Evolutionary conservation across 345 rosid species (phyloP).

Genomic region (Nephelium lappaceum): DNA sequence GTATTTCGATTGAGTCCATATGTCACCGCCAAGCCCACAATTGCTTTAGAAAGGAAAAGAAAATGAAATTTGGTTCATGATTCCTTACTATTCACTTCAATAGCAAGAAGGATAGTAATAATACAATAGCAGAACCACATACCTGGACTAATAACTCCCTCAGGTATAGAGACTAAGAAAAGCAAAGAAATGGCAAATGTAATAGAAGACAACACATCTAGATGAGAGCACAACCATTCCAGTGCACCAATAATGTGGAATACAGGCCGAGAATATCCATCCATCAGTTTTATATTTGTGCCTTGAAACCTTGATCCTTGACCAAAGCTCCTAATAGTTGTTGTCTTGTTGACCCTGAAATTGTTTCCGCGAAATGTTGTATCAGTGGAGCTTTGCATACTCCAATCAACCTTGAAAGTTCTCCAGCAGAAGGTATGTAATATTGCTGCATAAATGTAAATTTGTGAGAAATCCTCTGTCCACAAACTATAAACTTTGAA

Average conservation of each 20-base stretch:
- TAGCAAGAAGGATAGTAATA: background rate
- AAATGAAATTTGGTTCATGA: too few species aligned
- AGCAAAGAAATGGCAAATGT: conserved; percentile 7
- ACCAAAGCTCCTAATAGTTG: conserved; percentile 14
- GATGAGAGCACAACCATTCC: conserved; percentile 16
- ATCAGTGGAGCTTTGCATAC: conserved; percentile 24
- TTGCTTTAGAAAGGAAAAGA: background rate
- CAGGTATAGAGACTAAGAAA: conserved; percentile 3
- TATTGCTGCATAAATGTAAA: conserved; percentile 8
- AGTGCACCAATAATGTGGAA: conserved; percentile 3
- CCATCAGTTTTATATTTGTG: too few species aligned
- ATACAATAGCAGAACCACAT: background rate
- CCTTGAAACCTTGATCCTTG: background rate
- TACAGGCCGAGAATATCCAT: too few species aligned
- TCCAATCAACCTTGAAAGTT: conserved; percentile 16
- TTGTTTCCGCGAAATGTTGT: conserved; percentile 16
- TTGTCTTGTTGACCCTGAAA: background rate
- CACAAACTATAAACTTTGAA: too few species aligned
- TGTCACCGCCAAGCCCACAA: conserved; percentile 15
- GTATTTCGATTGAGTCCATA: conserved; percentile 14
- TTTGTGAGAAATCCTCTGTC: background rate
- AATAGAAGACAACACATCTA: conserved; percentile 9
- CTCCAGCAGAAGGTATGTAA: conserved; percentile 15
- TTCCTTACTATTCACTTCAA: background rate
- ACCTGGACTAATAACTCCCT: conserved; percentile 13